Percentiles rank a stretch among this genome's conserved stretches.
Evolutionary conservation across 257 asterid species (phyloP).

Genomic region (Dorcoceras hygrometricum): DNA sequence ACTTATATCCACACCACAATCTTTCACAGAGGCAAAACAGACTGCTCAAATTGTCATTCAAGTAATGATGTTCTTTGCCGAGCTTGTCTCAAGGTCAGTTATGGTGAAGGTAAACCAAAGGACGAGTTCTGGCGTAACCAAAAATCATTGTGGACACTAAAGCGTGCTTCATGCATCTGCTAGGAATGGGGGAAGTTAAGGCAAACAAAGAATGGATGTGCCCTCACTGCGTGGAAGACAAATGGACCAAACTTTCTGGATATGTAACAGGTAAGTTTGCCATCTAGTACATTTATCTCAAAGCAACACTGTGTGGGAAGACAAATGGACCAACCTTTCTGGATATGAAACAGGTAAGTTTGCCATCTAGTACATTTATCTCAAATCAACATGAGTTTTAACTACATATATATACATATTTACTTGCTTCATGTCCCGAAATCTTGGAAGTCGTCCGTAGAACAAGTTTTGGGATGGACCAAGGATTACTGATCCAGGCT

Average conservation of each 20-base stretch:
- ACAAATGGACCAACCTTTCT: no score
- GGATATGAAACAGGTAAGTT: constrained; percentile 89
- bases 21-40: constrained; percentile 68
- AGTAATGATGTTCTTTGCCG: constrained; percentile 69
- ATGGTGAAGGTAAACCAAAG: constrained; percentile 81
- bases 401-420: no score
- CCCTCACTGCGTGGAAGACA: constrained; percentile 72
- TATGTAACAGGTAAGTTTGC: constrained; percentile 70
- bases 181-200: constrained; percentile 77
- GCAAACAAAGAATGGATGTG: constrained; percentile 64
- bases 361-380: background rate
- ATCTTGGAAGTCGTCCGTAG: background rate
- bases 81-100: constrained; percentile 76
- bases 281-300: background rate
- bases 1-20: background rate
- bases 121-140: background rate
- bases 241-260: constrained; percentile 74
- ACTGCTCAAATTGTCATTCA: constrained; percentile 79
- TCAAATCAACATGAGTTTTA: no score
- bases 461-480: no score
- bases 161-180: constrained; percentile 10
- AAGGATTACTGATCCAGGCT: no score
- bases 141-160: constrained; percentile 2
- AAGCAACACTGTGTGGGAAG: no score
- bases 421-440: background rate